These are phyloP conservation scores for Aspergillus luchuensis DNA, from an alignment of 2,329 filamentous ascomycete species.

Conservation along the genomic window DNA sequence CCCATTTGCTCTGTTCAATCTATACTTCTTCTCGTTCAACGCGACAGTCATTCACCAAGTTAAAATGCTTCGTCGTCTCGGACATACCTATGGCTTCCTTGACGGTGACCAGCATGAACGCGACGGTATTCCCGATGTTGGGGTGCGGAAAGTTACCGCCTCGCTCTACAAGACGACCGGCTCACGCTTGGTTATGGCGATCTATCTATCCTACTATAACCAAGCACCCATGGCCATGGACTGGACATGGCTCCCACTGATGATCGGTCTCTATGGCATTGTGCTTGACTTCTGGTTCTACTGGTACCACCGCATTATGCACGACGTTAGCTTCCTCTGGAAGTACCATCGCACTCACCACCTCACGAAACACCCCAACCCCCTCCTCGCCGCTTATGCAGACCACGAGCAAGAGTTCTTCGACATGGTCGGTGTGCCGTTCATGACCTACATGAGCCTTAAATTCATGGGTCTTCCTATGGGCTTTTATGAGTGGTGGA, in stretches of 20 bases:
- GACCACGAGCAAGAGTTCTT: constrained; percentile 22
- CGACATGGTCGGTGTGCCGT: constrained; percentile 18
- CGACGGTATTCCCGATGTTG: constrained; percentile 21
- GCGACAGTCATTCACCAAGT: constrained; percentile 14
- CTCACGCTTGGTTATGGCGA: constrained; percentile 14
- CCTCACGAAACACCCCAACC: constrained; percentile 21
- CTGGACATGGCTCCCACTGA: constrained; percentile 19
- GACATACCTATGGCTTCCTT: constrained; percentile 17
- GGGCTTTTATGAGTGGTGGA: constrained; percentile 24
- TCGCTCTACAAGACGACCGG: constrained; percentile 19
- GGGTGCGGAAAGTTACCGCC: constrained; percentile 14
- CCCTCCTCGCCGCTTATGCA: constrained; percentile 18
- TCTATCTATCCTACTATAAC: constrained; percentile 16
- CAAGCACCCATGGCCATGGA: constrained; percentile 9
- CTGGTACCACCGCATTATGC: constrained; percentile 20
- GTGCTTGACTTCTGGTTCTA: constrained; percentile 25
- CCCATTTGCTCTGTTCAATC: constrained; percentile 12
- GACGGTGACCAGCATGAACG: constrained; percentile 23
- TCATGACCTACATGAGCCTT: constrained; percentile 17
- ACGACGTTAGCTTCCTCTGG: constrained; percentile 19
- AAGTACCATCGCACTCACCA: constrained; percentile 20
- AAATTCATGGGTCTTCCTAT: constrained; percentile 18
- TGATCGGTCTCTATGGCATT: constrained; percentile 18
- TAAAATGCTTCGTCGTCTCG: constrained; percentile 15
- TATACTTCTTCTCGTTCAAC: constrained; percentile 17